Base-by-base conservation (phyloP, 73 alveolate species). In the Stentor coeruleus region DNA sequence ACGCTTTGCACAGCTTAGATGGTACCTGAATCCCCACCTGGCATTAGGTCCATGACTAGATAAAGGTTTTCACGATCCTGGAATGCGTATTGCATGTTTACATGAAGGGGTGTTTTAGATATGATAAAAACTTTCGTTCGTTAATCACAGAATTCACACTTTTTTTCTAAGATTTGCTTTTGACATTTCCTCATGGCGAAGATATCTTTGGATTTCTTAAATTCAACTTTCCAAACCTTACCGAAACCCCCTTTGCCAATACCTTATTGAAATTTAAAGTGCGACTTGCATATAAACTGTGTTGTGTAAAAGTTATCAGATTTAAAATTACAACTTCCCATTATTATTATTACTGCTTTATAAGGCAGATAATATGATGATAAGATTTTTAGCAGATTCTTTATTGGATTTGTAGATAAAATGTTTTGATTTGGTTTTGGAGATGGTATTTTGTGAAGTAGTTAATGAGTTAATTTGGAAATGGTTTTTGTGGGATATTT, bases 11-110 rank as follows among this genome's bases (percentile, higher is more conserved):
- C 87, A 75, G 35, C 96, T 92, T 0, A 97, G 86, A 76, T 97
- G 98, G 85, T 89, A 97, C 77, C 99, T 88, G 33, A 97, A 81
- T 97, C 99, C 0, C 99, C 99, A 41, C 99, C 99, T 14, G 92
- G 86, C 77, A 95, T 77, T 39, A 90, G 83, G 81, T 97, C 99
- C 89, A 92, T 85, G 39, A 97, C 94, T 66, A 97, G 83, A 81
- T 97, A 97, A 41, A 95, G 85, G 85, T 95, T 88, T 72, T 93
- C 98, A 74, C 94, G 85, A 73, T 97, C 99, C 87, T 95, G 96
- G 75, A 95, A 97, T 11, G 99, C 98, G 40, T 87, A 96, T 42
- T 90, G 83, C 98, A 97, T 97, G 86, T 97, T 97, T 37, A 95
- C 97, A 95, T 81, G 82, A 91, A 95, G 38, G 88, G 86, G 82